Conservation (phyloP, 2,329 filamentous ascomycete species). For the Cordyceps cateniannulata region DNA sequence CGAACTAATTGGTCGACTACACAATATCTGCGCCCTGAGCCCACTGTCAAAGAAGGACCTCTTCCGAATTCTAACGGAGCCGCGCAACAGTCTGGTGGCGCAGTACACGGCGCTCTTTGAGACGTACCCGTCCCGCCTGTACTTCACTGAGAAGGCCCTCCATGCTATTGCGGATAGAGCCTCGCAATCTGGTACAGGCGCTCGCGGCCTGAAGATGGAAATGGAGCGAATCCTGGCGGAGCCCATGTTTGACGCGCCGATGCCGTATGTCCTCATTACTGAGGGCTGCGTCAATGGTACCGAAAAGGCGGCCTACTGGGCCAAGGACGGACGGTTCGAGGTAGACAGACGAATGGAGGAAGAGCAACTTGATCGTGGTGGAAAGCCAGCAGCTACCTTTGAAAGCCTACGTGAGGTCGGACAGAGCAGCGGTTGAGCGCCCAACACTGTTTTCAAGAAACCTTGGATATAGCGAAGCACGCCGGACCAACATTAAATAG, state of each 20-base stretch:
- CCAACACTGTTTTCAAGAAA: neutral
- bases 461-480: neutral
- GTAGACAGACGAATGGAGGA: conserved; percentile 62
- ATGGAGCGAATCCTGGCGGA: conserved; percentile 74
- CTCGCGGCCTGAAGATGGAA: conserved; percentile 70
- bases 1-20: conserved; percentile 91
- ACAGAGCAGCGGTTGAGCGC: conserved; percentile 37
- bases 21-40: conserved; percentile 80
- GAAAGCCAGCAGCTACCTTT: conserved; percentile 24
- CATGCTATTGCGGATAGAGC: conserved; percentile 69
- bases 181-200: conserved; percentile 61
- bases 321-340: conserved; percentile 63
- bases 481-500: neutral
- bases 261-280: conserved; percentile 68
- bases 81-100: conserved; percentile 76
- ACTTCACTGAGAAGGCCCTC: conserved; percentile 78
- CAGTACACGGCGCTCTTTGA: conserved; percentile 88
- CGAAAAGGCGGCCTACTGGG: conserved; percentile 56
- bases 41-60: conserved; percentile 63
- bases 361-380: conserved; percentile 41
- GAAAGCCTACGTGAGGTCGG: conserved; percentile 41
- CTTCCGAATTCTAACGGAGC: conserved; percentile 85
- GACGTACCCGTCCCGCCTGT: conserved; percentile 69
- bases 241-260: conserved; percentile 75
- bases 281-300: conserved; percentile 59